These are phyloP conservation scores for Kregervanrija fluxuum DNA, from an alignment of 805 yeast species.

Conservation along the genomic window DNA sequence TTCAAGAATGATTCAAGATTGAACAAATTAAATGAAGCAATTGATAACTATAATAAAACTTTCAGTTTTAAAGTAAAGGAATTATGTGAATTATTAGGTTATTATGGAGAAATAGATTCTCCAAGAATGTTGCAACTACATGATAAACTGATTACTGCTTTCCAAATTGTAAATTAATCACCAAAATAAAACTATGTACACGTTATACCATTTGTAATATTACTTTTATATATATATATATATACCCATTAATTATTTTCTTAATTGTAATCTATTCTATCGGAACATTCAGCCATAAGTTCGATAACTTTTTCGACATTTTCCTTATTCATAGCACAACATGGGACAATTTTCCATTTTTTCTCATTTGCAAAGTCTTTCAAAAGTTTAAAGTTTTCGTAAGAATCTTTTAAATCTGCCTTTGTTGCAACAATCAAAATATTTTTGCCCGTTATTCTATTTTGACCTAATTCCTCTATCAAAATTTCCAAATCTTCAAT, in stretches of 20 bases:
- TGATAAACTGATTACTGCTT: slow-evolving; percentile 32
- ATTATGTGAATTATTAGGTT: slow-evolving; percentile 37
- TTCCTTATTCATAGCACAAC: slow-evolving; percentile 70
- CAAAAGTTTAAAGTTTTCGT: slow-evolving; percentile 40
- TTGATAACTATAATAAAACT: slow-evolving; percentile 36
- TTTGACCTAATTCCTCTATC: slow-evolving; percentile 62
- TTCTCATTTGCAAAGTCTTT: slow-evolving; percentile 34
- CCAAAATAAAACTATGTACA: neutral
- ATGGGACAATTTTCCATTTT: slow-evolving; percentile 71
- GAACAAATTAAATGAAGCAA: slow-evolving; percentile 32
- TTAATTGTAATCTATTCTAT: slow-evolving; percentile 13
- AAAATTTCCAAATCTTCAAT: slow-evolving; percentile 55
- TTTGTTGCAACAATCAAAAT: slow-evolving; percentile 86
- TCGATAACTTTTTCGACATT: slow-evolving; percentile 64
- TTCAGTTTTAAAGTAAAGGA: slow-evolving; percentile 40
- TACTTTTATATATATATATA: neutral
- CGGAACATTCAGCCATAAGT: slow-evolving; percentile 62
- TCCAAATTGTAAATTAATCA: slow-evolving; percentile 3
- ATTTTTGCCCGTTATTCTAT: slow-evolving; percentile 51
- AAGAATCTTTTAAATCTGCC: slow-evolving; percentile 66
- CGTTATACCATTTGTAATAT: neutral
- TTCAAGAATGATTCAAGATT: slow-evolving; percentile 33
- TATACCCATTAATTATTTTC: neutral
- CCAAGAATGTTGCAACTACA: slow-evolving; percentile 36
- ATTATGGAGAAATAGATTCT: slow-evolving; percentile 44